phyloP scores from a whole-genome alignment of 192 early-diverging fungal species.

The Rhizoclosmatium globosum region DNA sequence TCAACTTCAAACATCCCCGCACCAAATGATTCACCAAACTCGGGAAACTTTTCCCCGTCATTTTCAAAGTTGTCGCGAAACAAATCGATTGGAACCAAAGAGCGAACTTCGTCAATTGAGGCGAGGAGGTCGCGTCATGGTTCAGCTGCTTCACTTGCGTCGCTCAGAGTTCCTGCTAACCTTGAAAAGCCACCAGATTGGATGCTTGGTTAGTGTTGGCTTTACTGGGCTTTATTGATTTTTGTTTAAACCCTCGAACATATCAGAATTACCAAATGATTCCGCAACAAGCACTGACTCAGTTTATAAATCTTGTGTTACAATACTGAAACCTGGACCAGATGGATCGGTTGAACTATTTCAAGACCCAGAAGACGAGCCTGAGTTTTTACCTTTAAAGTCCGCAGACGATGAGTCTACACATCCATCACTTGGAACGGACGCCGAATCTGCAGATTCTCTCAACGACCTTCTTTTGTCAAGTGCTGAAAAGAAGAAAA shows the following conservation, averaged over 20 bases:
- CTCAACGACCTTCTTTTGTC: background rate
- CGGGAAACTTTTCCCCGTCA: no score
- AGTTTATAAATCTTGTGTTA: background rate
- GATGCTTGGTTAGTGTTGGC: conserved; percentile 18
- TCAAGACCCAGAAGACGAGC: background rate
- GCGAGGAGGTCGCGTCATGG: no score
- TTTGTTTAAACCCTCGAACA: background rate
- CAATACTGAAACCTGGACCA: background rate
- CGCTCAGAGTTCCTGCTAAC: background rate
- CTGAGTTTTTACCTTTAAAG: background rate
- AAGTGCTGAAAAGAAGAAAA: background rate
- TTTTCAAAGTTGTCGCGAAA: no score
- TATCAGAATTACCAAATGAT: background rate
- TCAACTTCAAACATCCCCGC: no score
- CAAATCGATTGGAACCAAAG: no score
- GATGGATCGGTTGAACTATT: background rate
- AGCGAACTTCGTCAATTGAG: no score
- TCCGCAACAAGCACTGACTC: background rate
- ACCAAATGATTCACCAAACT: no score
- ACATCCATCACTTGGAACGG: background rate
- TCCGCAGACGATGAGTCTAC: background rate
- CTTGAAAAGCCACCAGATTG: conserved; percentile 26
- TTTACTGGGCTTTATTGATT: background rate
- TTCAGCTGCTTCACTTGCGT: no score
- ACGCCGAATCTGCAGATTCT: background rate